Conservation (phyloP, 2,329 filamentous ascomycete species). For the Triangularia setosa region DNA sequence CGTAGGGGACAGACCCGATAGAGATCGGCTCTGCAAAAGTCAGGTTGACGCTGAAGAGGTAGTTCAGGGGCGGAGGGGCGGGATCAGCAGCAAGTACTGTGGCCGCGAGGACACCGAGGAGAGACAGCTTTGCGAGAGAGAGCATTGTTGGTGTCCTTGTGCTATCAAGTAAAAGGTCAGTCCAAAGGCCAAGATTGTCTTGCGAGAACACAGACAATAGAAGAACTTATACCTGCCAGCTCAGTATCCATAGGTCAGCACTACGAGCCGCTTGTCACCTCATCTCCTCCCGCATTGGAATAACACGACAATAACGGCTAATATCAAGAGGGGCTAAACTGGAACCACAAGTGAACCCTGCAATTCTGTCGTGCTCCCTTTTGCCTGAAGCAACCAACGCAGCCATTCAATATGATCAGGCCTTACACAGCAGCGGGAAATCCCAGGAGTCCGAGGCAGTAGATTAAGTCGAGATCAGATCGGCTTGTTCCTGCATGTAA, state of each 20-base stretch:
- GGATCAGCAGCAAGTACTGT: slow-evolving; percentile 14
- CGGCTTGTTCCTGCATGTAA: neutral
- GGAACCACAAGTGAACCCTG: neutral
- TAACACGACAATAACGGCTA: neutral
- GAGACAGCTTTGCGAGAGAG: neutral
- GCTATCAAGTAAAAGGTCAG: neutral
- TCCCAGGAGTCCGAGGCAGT: neutral
- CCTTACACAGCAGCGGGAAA: neutral
- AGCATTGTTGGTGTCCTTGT: slow-evolving; percentile 2
- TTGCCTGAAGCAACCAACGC: neutral
- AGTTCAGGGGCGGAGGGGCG: slow-evolving; percentile 23
- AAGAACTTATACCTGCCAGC: neutral
- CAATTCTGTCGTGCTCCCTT: neutral
- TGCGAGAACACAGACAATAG: neutral
- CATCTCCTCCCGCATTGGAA: neutral
- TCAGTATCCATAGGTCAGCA: neutral
- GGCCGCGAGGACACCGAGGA: slow-evolving; percentile 12
- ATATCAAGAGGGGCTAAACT: neutral
- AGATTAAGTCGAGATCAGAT: neutral
- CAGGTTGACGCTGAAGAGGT: slow-evolving; percentile 30
- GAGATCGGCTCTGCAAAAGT: slow-evolving; percentile 18
- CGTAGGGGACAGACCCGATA: slow-evolving; percentile 27
- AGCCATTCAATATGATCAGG: neutral
- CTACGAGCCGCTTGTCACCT: neutral
- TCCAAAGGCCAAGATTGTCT: too few species aligned